phyloP scores from a whole-genome alignment of 179 eudicot genomes.

The Carnegiea gigantea region DNA sequence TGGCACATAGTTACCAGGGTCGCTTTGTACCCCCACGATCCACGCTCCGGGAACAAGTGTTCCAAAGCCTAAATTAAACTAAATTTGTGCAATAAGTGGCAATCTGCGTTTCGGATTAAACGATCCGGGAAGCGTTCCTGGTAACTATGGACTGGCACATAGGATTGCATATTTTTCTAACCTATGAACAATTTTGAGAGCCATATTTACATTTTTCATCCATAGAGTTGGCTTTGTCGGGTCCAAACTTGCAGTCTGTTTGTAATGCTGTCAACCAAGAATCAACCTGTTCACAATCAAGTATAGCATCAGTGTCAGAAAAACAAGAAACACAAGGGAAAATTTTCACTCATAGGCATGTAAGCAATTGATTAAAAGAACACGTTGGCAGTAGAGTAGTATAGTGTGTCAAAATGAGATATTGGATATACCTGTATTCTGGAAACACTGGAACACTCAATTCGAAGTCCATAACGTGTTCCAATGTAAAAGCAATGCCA shows the following conservation, averaged over 20 bases:
- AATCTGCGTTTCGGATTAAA: too few species aligned
- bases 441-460: conserved; percentile 77
- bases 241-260: conserved; percentile 42
- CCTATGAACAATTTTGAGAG: conserved; percentile 30
- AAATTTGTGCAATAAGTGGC: too few species aligned
- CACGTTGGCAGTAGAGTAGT: background rate
- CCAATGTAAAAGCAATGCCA: conserved; percentile 76
- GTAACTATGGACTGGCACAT: conserved; percentile 11
- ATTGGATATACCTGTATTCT: conserved; percentile 57
- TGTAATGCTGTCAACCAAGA: conserved; percentile 72
- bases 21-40: too few species aligned
- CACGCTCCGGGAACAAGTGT: too few species aligned
- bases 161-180: background rate
- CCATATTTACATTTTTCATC: conserved; percentile 30
- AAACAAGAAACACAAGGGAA: background rate
- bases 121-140: too few species aligned
- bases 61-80: too few species aligned
- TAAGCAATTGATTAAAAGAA: too few species aligned
- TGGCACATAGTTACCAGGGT: conserved; percentile 4
- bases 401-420: background rate
- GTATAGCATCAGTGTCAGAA: background rate
- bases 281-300: conserved; percentile 46
- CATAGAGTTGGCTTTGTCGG: conserved; percentile 29
- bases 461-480: conserved; percentile 74
- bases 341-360: too few species aligned